These are phyloP conservation scores for Ogataea trehalophila DNA, from an alignment of 805 yeast species.

Conservation along the genomic window DNA sequence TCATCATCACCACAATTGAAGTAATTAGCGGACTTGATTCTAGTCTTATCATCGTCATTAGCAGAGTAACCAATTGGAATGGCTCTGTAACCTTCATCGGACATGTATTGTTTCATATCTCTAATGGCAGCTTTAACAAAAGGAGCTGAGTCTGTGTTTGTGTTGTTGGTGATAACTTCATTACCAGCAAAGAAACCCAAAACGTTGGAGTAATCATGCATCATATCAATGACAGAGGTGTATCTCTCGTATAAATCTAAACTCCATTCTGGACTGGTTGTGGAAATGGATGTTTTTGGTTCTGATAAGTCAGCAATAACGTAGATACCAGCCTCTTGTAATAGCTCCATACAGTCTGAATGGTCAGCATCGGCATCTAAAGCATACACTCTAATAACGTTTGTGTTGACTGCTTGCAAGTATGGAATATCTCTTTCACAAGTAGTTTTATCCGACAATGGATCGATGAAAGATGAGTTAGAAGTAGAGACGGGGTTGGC, in stretches of 20 bases:
- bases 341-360: slow-evolving; percentile 58
- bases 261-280: slow-evolving; percentile 61
- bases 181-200: slow-evolving; percentile 86
- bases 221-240: slow-evolving; percentile 61
- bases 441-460: slow-evolving; percentile 55
- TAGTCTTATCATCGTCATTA: slow-evolving; percentile 64
- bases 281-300: slow-evolving; percentile 59
- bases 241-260: slow-evolving; percentile 61
- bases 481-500: slow-evolving; percentile 53
- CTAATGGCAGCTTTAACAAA: slow-evolving; percentile 80
- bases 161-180: slow-evolving; percentile 65
- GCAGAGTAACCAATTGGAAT: slow-evolving; percentile 84
- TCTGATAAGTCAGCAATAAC: slow-evolving; percentile 75
- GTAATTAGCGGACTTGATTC: slow-evolving; percentile 67
- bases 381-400: slow-evolving; percentile 74
- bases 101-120: slow-evolving; percentile 68
- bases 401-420: slow-evolving; percentile 56
- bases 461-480: slow-evolving; percentile 54
- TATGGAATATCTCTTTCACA: slow-evolving; percentile 76
- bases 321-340: slow-evolving; percentile 73
- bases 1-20: slow-evolving; percentile 69
- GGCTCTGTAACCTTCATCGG: slow-evolving; percentile 51
- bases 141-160: slow-evolving; percentile 72
- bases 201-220: slow-evolving; percentile 65
- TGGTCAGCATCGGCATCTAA: slow-evolving; percentile 62